Conservation (phyloP, 495 filamentous ascomycete genomes). For the Penicillium silybi region DNA sequence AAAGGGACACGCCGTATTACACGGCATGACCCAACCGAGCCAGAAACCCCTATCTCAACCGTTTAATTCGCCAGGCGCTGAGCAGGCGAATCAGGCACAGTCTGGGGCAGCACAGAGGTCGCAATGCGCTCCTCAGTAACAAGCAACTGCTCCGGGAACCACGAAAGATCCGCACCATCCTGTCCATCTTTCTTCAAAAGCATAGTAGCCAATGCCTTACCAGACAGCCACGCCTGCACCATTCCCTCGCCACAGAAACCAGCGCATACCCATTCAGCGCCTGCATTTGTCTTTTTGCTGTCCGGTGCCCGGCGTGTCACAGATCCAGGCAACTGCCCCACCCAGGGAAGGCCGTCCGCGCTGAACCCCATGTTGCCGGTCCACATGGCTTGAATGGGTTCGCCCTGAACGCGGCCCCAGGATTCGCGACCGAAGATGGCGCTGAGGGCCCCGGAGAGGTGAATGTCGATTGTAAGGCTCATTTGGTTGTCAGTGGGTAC, state of each 20-base stretch:
- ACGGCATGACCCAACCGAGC: not conserved
- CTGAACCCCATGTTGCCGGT: conserved; percentile 80
- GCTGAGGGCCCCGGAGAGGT: conserved; percentile 27
- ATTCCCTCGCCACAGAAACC: conserved; percentile 78
- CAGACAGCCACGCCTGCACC: conserved; percentile 69
- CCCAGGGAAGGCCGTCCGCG: conserved; percentile 66
- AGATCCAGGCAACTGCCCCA: conserved; percentile 59
- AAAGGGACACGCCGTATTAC: not conserved
- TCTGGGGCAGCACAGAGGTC: conserved; percentile 19
- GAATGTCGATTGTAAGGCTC: conserved; percentile 27
- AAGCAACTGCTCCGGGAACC: conserved; percentile 45
- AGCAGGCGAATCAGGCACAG: not conserved
- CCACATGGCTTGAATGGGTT: conserved; percentile 64
- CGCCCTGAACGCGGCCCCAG: conserved; percentile 29
- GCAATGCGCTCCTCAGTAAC: conserved; percentile 38
- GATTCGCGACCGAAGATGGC: conserved; percentile 29
- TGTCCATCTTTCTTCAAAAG: conserved; percentile 40
- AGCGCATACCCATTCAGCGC: conserved; percentile 53
- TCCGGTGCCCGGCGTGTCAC: conserved; percentile 28
- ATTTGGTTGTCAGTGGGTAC: conserved; percentile 30
- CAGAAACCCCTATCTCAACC: not conserved
- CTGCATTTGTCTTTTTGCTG: conserved; percentile 20
- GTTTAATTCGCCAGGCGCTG: conserved; percentile 7
- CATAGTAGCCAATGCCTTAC: conserved; percentile 62
- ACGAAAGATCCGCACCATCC: conserved; percentile 24